Evolutionary conservation across 2,329 filamentous ascomycete species (phyloP), one percentile per base, ranked within the genome.

Genomic region (Colletotrichum theobromicola): DNA sequence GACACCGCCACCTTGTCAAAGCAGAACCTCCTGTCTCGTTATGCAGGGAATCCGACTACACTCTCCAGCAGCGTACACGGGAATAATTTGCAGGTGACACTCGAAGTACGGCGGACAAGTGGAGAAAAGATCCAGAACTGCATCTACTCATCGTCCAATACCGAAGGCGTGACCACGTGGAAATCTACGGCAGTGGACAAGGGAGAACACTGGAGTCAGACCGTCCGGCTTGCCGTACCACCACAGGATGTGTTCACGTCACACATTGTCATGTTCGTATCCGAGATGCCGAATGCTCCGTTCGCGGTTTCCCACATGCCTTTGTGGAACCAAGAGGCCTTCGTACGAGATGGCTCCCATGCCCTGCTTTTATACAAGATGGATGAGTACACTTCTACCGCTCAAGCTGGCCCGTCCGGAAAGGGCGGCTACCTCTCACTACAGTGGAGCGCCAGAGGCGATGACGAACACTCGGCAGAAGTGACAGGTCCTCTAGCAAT

Each of bases 221-320:
- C 95, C 0, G 89, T 99, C 68, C 93, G 95, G 55, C 89, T 99
- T 34, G 93, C 93, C 4, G 90, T 99, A 53, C 89, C 93, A 1
- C 92, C 95, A 0, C 90, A 94, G 65, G 94, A 98, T 77, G 96
- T 99, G 1, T 90, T 93, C 4, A 91, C 92, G 26, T 93, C 94
- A 13, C 97, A 99, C 85, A 87, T 98, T 30, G 94, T 98, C 37
- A 94, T 99, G 90, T 96, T 95, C 78, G 86, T 99, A 69, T 93
- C 95, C 10, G 95, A 98, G 84, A 91, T 94, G 65, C 95, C 96
- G 0, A 93, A 94, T 69, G 93, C 95, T 60, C 95, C 97, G 1
- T 98, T 98, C 82, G 96, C 97, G 4, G 89, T 98, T 57, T 94
- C 94, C 16, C 96, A 97, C 89, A 93, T 99, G 87, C 97, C 97